These are phyloP conservation scores for Hermanozyma aechmeae DNA, from an alignment of 805 yeast species.

Conservation along the genomic window DNA sequence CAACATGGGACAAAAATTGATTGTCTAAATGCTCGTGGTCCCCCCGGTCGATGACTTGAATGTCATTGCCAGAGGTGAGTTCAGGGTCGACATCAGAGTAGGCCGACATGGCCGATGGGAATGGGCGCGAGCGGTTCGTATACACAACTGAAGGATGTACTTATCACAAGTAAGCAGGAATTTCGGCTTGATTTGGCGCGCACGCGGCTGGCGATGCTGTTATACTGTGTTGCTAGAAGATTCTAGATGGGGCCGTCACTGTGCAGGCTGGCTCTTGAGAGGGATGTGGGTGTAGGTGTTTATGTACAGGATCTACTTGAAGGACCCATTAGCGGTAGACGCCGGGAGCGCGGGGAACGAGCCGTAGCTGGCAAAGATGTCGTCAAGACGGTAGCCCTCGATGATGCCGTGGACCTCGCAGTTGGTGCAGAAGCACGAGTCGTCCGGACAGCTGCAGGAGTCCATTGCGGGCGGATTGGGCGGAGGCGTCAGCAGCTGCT, in stretches of 20 bases:
- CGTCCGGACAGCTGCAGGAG: conserved; percentile 8
- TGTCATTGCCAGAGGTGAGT: conserved; percentile 7
- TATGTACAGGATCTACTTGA: no score
- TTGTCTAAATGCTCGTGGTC: conserved; percentile 4
- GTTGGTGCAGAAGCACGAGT: conserved; percentile 21
- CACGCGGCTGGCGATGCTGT: background rate
- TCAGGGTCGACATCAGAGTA: conserved; percentile 4
- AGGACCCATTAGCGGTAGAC: no score
- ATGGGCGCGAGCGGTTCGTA: background rate
- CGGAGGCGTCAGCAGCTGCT: conserved; percentile 1
- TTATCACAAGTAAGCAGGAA: background rate
- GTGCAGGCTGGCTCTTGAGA: no score
- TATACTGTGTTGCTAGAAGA: conserved; percentile 1
- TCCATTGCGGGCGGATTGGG: background rate
- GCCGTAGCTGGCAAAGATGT: conserved; percentile 13
- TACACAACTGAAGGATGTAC: background rate
- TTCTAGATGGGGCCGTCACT: no score
- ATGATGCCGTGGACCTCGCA: conserved; percentile 39
- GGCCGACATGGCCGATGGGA: conserved; percentile 1
- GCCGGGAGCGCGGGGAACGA: no score
- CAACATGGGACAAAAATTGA: conserved; percentile 4
- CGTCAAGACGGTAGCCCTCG: conserved; percentile 32
- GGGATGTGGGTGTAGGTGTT: no score
- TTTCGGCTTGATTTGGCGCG: background rate
- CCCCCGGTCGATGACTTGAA: conserved; percentile 9